phyloP scores from a whole-genome alignment of 371 early-diverging fungal species.

The Lichtheimia corymbifera region DNA sequence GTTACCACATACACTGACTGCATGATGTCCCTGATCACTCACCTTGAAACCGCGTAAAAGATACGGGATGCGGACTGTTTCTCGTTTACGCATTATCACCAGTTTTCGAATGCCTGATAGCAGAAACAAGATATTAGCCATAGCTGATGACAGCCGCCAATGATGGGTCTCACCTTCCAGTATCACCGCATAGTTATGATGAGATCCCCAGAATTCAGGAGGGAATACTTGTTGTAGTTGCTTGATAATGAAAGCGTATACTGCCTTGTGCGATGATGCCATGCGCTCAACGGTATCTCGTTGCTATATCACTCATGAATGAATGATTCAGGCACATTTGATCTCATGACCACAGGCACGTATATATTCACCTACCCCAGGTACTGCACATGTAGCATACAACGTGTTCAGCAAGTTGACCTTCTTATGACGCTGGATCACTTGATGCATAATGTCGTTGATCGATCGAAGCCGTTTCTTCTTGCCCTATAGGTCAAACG shows the following conservation, averaged over 20 bases:
- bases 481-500: not conserved
- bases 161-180: conserved; percentile 35
- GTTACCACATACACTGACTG: not conserved
- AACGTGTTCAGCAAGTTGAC: not conserved
- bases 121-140: not conserved
- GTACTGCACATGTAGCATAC: not conserved
- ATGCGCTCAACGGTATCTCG: too few relatives aligned
- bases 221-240: conserved; percentile 51
- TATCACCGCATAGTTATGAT: conserved; percentile 44
- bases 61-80: conserved; percentile 61
- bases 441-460: not conserved
- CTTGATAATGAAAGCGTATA: conserved; percentile 11
- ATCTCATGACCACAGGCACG: too few relatives aligned
- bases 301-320: too few relatives aligned
- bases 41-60: conserved; percentile 44
- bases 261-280: too few relatives aligned
- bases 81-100: conserved; percentile 57
- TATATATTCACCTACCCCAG: not conserved
- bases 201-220: conserved; percentile 51
- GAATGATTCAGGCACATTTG: too few relatives aligned
- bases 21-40: not conserved
- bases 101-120: conserved; percentile 45
- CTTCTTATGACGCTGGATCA: not conserved
- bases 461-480: not conserved
- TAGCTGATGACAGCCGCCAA: not conserved